A percentile compares a stretch with the other conserved stretches of the same genome.
Evolutionary conservation across 2,329 filamentous ascomycete species (phyloP).

Genomic region (Paecilomyces variotii): DNA sequence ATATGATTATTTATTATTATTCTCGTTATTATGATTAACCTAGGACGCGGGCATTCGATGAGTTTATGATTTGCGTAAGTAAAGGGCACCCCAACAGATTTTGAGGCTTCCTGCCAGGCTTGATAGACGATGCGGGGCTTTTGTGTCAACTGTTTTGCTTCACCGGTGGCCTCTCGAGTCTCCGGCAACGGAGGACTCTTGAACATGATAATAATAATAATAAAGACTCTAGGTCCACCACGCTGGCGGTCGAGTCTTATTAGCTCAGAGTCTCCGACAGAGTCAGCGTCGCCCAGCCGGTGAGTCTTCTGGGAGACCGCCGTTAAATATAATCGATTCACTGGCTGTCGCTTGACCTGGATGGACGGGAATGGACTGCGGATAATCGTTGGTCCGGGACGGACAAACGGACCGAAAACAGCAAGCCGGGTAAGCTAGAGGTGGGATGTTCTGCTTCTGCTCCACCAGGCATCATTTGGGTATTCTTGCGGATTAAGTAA

Average conservation of each 20-base stretch:
- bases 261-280: background rate
- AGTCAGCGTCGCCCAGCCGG: constrained; percentile 8
- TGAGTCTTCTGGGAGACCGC: constrained; percentile 15
- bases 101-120: background rate
- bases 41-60: background rate
- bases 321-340: background rate
- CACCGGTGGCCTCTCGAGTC: background rate
- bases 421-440: constrained; percentile 1
- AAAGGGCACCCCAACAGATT: background rate
- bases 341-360: background rate
- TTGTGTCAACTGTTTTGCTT: background rate
- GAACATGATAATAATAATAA: background rate
- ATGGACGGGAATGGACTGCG: background rate
- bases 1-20: no score
- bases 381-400: background rate
- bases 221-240: background rate
- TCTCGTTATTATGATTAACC: background rate
- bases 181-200: background rate
- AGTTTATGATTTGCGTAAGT: background rate
- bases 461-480: constrained; percentile 8
- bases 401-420: constrained; percentile 7
- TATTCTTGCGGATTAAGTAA: constrained; percentile 2
- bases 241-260: background rate
- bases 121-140: background rate
- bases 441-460: constrained; percentile 3